These are phyloP conservation scores for Myxozyma mucilagina DNA, from an alignment of 805 yeast species.

Conservation along the genomic window DNA sequence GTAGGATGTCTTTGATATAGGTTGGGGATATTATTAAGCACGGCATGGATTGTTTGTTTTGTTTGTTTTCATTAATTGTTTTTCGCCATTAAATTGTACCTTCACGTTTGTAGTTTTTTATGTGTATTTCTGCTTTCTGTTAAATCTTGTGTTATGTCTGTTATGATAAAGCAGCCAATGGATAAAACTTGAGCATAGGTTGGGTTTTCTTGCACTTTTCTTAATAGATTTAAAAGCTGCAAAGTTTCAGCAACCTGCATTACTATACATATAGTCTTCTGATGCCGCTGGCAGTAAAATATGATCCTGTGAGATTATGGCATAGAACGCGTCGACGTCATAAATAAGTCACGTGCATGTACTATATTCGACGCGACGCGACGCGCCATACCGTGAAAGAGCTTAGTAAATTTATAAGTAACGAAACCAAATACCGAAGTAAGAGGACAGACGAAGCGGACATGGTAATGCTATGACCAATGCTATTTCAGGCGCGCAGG, in stretches of 20 bases:
- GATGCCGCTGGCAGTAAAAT: no score
- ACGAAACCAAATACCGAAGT: no score
- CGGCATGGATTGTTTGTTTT: constrained; percentile 1
- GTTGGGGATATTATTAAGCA: neutral
- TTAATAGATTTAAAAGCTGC: no score
- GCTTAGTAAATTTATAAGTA: no score
- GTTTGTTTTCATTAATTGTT: neutral
- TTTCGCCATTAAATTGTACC: neutral
- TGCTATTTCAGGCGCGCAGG: neutral
- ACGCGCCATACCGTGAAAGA: no score
- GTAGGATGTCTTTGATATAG: neutral
- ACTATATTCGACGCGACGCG: no score
- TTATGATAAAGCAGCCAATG: neutral
- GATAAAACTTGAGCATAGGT: neutral
- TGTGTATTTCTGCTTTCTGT: neutral
- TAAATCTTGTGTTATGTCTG: neutral
- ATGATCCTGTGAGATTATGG: no score
- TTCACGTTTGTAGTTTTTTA: neutral
- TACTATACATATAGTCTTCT: neutral
- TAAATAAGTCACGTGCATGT: no score
- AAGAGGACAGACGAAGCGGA: no score
- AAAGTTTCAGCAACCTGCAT: no score
- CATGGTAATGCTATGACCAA: neutral
- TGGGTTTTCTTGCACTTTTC: neutral
- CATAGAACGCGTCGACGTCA: no score